These are phyloP conservation scores for Didymella pomorum DNA, from an alignment of 2,329 filamentous ascomycete species.

Conservation along the genomic window DNA sequence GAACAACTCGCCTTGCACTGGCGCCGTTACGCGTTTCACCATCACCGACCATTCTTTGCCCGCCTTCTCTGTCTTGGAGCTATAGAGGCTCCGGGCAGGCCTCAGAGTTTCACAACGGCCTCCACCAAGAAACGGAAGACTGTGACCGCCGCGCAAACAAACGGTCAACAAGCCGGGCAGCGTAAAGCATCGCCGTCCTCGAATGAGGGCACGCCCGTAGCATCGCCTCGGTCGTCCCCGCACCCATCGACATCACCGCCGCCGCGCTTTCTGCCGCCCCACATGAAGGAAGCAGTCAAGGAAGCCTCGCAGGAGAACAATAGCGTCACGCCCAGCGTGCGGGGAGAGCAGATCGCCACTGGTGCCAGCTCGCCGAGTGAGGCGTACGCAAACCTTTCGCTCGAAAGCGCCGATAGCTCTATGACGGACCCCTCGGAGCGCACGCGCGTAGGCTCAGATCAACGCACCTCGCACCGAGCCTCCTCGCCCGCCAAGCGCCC, in stretches of 20 bases:
- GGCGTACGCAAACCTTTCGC: conserved; percentile 61
- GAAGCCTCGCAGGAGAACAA: conserved; percentile 44
- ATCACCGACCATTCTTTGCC: conserved; percentile 16
- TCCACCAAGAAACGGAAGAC: conserved; percentile 59
- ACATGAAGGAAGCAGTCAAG: conserved; percentile 62
- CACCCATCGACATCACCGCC: conserved; percentile 48
- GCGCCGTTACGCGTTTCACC: conserved; percentile 28
- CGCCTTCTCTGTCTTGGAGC: conserved; percentile 46
- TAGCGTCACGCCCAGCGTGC: conserved; percentile 25
- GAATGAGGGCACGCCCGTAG: conserved; percentile 44
- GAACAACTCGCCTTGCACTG: conserved; percentile 20
- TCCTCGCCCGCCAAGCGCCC: conserved; percentile 64
- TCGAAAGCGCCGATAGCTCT: conserved; percentile 54
- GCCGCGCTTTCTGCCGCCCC: conserved; percentile 63
- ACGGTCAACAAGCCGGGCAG: conserved; percentile 14
- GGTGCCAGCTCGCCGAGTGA: conserved; percentile 59
- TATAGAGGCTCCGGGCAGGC: conserved; percentile 51
- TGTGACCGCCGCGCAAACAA: conserved; percentile 42
- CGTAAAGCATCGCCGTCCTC: conserved; percentile 36
- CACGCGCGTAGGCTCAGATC: conserved; percentile 26
- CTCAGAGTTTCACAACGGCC: conserved; percentile 51
- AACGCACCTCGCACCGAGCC: conserved; percentile 50
- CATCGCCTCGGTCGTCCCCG: conserved; percentile 50
- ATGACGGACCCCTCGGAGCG: conserved; percentile 37
- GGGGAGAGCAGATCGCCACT: conserved; percentile 50